Base-by-base conservation (phyloP, 202 grass and related monocot species). In the Bolboschoenoplectus hybrid region DNA sequence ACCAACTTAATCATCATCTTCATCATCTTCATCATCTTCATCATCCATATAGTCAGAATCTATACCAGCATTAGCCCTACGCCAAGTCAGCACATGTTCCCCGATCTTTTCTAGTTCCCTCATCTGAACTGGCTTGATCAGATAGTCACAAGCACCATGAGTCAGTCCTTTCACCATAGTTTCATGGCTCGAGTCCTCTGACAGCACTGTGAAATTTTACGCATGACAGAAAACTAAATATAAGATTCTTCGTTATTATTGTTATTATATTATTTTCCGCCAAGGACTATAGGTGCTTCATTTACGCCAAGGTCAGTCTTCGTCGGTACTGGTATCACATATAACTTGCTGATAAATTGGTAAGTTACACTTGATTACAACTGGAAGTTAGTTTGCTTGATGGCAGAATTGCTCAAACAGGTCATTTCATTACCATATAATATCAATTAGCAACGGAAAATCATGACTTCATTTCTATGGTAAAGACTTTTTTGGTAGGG, bases 151-250 rank as follows among this genome's bases (percentile, higher is more conserved):
- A 0, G 73, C 73, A 4, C 73, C 73, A 38, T 77, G 32, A 2
- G 12, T 50, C 11, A 77, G 50, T 16, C 73, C 73, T 77, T 77
- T 77, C 5, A 77, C 32, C 50, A 55, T 55, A 2, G 8, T 77
- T 77, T 77, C 73, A 39, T 35, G 34, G 12, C 73, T 53, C 1
- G 73, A 36, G 32, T 77, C 73, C 9, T 36, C 73, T 1, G 73
- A 52, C 12, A 77, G 32, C 73, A 77, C 73, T 77, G 50, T 50
- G 56, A 16, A 77, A 76, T 76, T 55, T 38, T 36, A 55, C 2
- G 19, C 73, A 55, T 10, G 11, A 38, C 19, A 55, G 12, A 53
- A 76, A 17, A 40, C 3, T 49, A 38, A 38, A 38, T 66, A 66
- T 12, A 38, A 66, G 3, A 66, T 13, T 11, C 8, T 47, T 47